Base-by-base conservation (phyloP, 1,139 yeast genomes). In the Yamadazyma atmosphaerica region DNA sequence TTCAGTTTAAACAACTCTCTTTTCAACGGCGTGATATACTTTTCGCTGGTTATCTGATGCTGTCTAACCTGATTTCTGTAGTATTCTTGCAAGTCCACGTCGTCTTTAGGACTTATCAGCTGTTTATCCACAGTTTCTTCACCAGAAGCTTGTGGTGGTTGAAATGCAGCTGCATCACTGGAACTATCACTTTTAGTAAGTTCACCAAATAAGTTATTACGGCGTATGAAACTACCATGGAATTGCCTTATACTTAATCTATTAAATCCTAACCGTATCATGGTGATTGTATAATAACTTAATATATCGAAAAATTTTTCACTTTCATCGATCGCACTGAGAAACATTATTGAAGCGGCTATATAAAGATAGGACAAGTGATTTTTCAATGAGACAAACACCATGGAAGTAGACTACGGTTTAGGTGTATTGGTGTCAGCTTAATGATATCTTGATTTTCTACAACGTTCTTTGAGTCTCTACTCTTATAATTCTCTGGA, bases 21-120 rank as follows among this genome's bases (percentile, higher is more conserved):
- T 61, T 88, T 89, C 45, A 88, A 68, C n/a, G 96, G 95, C 10
- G 89, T 75, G 17, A 89, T 56, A 45, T 56, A 70, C 47, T 69
- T 66, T 35, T 61, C 68, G 10, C 58, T 51, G 24, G 51, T 53
- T 36, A 60, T 55, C 42, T 67, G 72, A 31, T 51, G 43, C 21
- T 53, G 47, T 40, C 50, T 36, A 2, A 68, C 68, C 44, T 61
- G 58, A 28, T 64, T 54, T 33, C 50, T 37, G 46, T 68, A 65
- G 46, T 55, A 61, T 36, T 61, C 56, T 45, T 65, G 68, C 46
- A 72, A 63, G 19, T 56, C 57, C 32, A 45, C 45, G 47, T 72
- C 77, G 22, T 62, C 58, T 35, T 60, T 48, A 2, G 68, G 65
- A 2, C 55, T 54, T 7, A 61, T 44, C 17, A 41, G 45, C 18